phyloP scores from a whole-genome alignment of 441 rosid genomes.

The Croton laevigatus region DNA sequence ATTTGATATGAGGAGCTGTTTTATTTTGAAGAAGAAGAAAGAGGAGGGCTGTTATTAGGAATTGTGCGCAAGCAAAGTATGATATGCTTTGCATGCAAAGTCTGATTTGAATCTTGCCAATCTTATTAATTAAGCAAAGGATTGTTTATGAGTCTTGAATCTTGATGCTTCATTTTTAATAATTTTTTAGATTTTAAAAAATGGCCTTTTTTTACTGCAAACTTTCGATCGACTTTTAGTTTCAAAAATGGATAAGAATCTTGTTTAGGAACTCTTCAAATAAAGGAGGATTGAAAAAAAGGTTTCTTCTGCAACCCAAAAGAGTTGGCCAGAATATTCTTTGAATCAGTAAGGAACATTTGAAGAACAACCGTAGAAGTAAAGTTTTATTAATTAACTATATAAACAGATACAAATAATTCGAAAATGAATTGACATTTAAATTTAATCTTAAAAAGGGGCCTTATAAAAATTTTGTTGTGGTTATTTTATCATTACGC shows the following conservation, averaged over 20 bases:
- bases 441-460: too few relatives aligned
- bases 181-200: not conserved
- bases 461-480: too few relatives aligned
- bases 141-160: slow-evolving; percentile 22
- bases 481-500: too few relatives aligned
- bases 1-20: slow-evolving; percentile 9
- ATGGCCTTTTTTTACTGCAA: not conserved
- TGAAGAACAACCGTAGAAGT: not conserved
- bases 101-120: slow-evolving; percentile 20
- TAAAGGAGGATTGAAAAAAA: not conserved
- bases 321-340: not conserved
- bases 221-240: slow-evolving; percentile 5
- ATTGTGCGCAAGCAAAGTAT: slow-evolving; percentile 30
- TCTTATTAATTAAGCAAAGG: slow-evolving; percentile 35
- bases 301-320: not conserved
- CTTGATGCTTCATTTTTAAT: slow-evolving; percentile 4
- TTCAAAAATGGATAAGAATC: slow-evolving; percentile 18
- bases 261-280: not conserved
- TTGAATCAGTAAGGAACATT: not conserved
- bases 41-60: slow-evolving; percentile 16
- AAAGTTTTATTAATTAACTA: not conserved
- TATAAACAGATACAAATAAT: too few relatives aligned
- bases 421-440: too few relatives aligned
- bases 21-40: slow-evolving; percentile 33
- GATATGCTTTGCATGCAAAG: slow-evolving; percentile 46